These are phyloP conservation scores for Phytopythium aichiense DNA, from an alignment of 352 stramenopile species.

Conservation along the genomic window DNA sequence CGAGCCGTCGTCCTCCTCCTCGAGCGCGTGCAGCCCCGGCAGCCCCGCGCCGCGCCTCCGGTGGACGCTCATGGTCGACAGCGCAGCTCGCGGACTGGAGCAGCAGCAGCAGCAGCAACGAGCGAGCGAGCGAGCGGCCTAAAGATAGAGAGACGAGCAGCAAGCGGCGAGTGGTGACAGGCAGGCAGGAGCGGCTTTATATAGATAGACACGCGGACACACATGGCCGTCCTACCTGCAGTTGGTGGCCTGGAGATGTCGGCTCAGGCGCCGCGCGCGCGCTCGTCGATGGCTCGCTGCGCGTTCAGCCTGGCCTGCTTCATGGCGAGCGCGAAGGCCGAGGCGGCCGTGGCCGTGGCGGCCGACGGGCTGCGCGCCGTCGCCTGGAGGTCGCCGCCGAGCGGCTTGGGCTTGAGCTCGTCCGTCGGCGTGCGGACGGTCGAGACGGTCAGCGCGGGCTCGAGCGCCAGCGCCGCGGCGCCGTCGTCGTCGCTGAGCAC, in stretches of 20 bases:
- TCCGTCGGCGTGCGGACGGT: neutral
- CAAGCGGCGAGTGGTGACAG: no score
- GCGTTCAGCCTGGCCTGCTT: constrained; percentile 73
- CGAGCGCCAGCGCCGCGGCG: constrained; percentile 1
- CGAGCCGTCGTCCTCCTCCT: constrained; percentile 13
- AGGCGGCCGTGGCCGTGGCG: constrained; percentile 47
- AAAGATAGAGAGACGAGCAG: no score
- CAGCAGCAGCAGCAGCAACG: no score
- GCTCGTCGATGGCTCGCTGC: constrained; percentile 56
- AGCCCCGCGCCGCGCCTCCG: neutral
- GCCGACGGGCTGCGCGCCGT: constrained; percentile 30
- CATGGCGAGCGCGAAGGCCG: constrained; percentile 72
- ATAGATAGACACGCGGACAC: no score
- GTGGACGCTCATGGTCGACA: neutral
- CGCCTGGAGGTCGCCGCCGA: neutral
- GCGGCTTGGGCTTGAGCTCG: neutral
- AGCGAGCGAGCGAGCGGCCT: no score
- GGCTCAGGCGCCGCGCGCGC: constrained; percentile 15
- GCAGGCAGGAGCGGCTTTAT: no score
- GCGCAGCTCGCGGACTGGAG: no score
- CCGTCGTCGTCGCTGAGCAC: constrained; percentile 28
- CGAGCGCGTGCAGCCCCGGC: neutral
- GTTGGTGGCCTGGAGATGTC: no score
- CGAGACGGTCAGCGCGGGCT: neutral
- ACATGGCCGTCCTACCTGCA: no score